Evolutionary conservation across 176 grass and related monocot species (phyloP), one percentile per base, ranked within the genome.

Genomic region (Triticum monococcum): DNA sequence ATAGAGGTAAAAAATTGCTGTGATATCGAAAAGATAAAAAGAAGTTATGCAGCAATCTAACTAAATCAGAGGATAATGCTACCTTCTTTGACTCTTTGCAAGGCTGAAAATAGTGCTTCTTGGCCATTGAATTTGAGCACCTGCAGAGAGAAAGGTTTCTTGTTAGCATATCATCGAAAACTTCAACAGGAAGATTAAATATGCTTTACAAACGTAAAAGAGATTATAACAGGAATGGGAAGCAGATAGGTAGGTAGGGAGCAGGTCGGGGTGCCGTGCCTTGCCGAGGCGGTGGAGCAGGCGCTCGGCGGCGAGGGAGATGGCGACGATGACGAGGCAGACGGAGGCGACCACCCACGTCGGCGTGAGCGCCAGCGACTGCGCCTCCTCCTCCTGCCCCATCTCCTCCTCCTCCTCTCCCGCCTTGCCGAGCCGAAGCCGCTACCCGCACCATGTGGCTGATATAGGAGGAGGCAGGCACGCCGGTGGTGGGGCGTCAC

Each of bases 231-330:
- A 71, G n/a, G n/a, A 50, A 50, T 36, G 41, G 1, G 12, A 30
- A 35, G 14, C 35, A 60, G 4, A 2, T 9, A 17, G 31, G 16
- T 2, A 12, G 9, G 9, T 2, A 12, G 9, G 3, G 43, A 5
- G 41, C 12, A 32, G 40, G 12, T 9, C 24, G 5, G 6, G 5
- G 22, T 30, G 28, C 12, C 28, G 13, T 69, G 79, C 89, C 90
- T 95, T 92, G 86, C 90, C 90, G 43, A 95, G 90, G 59, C 81
- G 86, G 88, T 92, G 93, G 86, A 95, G 88, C 74, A 89, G 77
- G 22, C 93, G 86, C 88, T 92, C 93, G 4, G 78, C 80, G 17
- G 69, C 30, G 64, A 95, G 91, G 7, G 93, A 95, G 69, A 92
- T 92, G 83, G 83, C 76, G 56, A 95, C 86, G 70, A 95, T 95